These are phyloP conservation scores for Penicillium parvum DNA, from an alignment of 495 filamentous ascomycete species.

Conservation along the genomic window DNA sequence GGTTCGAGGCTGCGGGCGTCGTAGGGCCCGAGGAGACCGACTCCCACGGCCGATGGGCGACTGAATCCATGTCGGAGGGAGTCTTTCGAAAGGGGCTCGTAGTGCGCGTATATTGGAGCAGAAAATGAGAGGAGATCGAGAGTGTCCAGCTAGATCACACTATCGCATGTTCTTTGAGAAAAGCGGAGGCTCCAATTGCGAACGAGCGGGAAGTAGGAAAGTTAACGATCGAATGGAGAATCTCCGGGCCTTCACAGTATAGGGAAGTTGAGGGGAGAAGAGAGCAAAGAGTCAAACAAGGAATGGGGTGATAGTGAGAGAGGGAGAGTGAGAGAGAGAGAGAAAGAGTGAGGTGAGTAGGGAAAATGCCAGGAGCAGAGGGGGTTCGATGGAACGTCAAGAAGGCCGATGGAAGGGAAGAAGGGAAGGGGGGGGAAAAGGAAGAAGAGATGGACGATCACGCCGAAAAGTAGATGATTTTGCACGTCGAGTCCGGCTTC, in stretches of 20 bases:
- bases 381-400: conserved; percentile 4
- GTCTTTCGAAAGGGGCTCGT: neutral
- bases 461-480: no score
- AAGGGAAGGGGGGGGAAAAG: no score
- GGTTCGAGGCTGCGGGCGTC: conserved; percentile 33
- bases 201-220: neutral
- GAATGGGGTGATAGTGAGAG: neutral
- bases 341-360: no score
- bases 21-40: conserved; percentile 35
- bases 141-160: conserved; percentile 7
- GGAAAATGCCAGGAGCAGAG: neutral
- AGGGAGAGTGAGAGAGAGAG: conserved; percentile 2
- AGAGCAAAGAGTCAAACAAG: neutral
- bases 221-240: conserved; percentile 4
- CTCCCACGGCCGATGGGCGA: conserved; percentile 43
- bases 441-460: no score
- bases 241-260: no score
- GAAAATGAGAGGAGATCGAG: conserved; percentile 25
- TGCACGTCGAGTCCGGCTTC: no score
- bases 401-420: neutral
- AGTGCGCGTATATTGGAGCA: neutral
- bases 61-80: conserved; percentile 35
- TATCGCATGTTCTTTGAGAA: conserved; percentile 30
- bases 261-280: neutral
- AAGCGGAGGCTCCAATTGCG: neutral